Evolutionary conservation across 371 early-diverging fungal genomes (phyloP).

Genomic region (Globomyces sp.): DNA sequence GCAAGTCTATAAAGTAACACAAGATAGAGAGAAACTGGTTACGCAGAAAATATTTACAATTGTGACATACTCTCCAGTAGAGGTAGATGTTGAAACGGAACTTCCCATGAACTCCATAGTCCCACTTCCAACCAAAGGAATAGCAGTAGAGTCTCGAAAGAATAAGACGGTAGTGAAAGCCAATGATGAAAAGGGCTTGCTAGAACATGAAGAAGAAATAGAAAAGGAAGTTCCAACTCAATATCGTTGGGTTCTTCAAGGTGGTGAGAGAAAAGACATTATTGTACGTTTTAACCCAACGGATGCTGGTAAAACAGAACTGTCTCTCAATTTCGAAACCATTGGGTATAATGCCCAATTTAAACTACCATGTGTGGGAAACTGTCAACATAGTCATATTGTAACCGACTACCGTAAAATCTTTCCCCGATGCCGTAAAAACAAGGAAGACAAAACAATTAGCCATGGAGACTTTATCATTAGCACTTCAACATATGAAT

Average conservation of each 20-base stretch:
- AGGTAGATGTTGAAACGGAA: slow-evolving; percentile 30
- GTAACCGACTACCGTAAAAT: slow-evolving; percentile 43
- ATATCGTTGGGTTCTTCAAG: slow-evolving; percentile 51
- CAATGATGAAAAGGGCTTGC: slow-evolving; percentile 34
- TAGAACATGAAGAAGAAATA: slow-evolving; percentile 40
- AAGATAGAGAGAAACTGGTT: slow-evolving; percentile 25
- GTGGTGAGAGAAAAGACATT: slow-evolving; percentile 50
- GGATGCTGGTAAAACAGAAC: slow-evolving; percentile 50
- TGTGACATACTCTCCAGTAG: slow-evolving; percentile 23
- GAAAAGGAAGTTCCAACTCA: slow-evolving; percentile 34
- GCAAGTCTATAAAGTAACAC: slow-evolving; percentile 38
- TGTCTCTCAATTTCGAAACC: slow-evolving; percentile 44
- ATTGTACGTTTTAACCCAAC: slow-evolving; percentile 41
- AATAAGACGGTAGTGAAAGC: slow-evolving; percentile 30
- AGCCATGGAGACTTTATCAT: slow-evolving; percentile 48
- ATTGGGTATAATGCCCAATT: slow-evolving; percentile 36
- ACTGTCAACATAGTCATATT: slow-evolving; percentile 49
- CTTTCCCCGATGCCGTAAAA: slow-evolving; percentile 43
- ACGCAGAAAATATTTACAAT: slow-evolving; percentile 26
- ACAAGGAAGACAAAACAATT: slow-evolving; percentile 43
- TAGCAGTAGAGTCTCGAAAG: background rate
- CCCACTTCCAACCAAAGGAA: background rate
- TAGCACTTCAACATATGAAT: slow-evolving; percentile 45
- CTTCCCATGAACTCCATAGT: slow-evolving; percentile 12
- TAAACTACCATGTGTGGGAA: slow-evolving; percentile 38